Percentiles rank a stretch among this genome's conserved stretches.
These are phyloP conservation scores for Eleusine coracana DNA, from an alignment of 176 grass and related monocot species.

Conservation along the genomic window DNA sequence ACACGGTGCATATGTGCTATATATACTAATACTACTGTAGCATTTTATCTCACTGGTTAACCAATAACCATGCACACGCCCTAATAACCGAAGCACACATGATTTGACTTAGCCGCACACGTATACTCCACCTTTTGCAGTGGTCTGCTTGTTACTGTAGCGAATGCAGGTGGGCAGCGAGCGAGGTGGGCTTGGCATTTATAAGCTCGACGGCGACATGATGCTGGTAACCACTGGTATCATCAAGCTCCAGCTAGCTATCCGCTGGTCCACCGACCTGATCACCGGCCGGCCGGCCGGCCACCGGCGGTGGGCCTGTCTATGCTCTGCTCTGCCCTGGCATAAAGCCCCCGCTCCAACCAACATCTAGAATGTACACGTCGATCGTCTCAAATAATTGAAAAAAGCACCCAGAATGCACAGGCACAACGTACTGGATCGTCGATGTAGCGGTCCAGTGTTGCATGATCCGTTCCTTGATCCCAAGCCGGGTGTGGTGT, in stretches of 20 bases:
- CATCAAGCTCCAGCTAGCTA: not conserved
- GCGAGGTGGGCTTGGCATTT: not conserved
- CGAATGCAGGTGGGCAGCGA: not conserved
- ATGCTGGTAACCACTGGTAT: not conserved
- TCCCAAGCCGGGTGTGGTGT: too few species aligned
- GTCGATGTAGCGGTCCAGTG: too few species aligned
- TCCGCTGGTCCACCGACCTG: not conserved
- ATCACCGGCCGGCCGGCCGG: not conserved
- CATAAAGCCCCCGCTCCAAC: not conserved
- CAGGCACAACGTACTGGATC: too few species aligned
- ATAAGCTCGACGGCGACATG: not conserved
- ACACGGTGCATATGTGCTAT: too few species aligned
- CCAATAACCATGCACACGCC: too few species aligned
- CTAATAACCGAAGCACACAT: not conserved
- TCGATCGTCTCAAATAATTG: not conserved
- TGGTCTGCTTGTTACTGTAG: not conserved
- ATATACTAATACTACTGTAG: too few species aligned
- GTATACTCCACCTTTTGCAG: not conserved
- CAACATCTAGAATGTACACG: not conserved
- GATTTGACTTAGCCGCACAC: not conserved
- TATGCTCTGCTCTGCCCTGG: not conserved
- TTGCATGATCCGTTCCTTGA: too few species aligned
- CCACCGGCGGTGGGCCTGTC: not conserved
- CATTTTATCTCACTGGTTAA: too few species aligned
- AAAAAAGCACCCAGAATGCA: not conserved